Percentiles rank a stretch among this genome's conserved stretches.
These are phyloP conservation scores for Pecoramyces ruminantium DNA, from an alignment of 192 early-diverging fungal species.

Conservation along the genomic window DNA sequence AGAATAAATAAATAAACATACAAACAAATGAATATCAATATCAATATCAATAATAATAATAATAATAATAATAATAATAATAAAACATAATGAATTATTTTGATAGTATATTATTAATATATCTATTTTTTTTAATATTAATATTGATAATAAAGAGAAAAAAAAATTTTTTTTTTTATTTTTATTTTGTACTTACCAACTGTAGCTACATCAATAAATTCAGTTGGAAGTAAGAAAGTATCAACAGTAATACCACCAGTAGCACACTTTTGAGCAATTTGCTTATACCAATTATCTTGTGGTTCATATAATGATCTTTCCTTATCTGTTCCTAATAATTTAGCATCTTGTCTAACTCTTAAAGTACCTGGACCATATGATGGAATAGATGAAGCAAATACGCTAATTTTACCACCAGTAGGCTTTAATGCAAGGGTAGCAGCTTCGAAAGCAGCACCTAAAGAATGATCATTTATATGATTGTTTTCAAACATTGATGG, in stretches of 20 bases:
- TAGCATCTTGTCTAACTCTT: conserved; percentile 73
- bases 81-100: too few relatives aligned
- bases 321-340: conserved; percentile 80
- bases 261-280: conserved; percentile 66
- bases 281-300: conserved; percentile 53
- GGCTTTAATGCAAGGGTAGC: conserved; percentile 49
- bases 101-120: too few relatives aligned
- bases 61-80: background rate
- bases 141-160: too few relatives aligned
- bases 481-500: conserved; percentile 70
- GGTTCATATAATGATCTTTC: conserved; percentile 74
- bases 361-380: conserved; percentile 74
- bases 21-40: background rate
- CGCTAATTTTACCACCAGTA: conserved; percentile 68
- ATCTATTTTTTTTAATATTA: too few relatives aligned
- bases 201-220: conserved; percentile 82
- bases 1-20: too few relatives aligned
- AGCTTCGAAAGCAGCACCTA: conserved; percentile 68
- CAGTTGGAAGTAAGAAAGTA: conserved; percentile 74
- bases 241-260: conserved; percentile 70
- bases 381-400: conserved; percentile 83
- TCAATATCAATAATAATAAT: too few relatives aligned
- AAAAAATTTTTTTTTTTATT: background rate
- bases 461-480: conserved; percentile 49
- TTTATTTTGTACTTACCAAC: conserved; percentile 20